Evolutionary conservation across 345 rosid genomes (phyloP).

Genomic region (Brassica rapa): DNA sequence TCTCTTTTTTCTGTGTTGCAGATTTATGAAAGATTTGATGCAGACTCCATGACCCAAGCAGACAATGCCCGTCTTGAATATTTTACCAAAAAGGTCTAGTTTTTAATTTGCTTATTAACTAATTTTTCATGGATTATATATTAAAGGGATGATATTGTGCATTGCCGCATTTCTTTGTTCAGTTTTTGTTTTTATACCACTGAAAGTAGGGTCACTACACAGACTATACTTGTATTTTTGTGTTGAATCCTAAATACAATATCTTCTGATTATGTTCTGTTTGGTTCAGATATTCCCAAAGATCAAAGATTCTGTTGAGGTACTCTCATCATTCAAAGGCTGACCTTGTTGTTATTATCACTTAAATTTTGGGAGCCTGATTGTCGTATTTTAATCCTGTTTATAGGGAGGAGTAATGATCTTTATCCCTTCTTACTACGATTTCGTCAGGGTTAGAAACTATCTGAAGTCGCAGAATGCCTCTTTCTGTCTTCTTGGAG

Average conservation of each 20-base stretch:
- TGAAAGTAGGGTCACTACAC: constrained; percentile 9
- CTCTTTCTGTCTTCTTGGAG: constrained; percentile 84
- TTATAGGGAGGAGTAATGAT: constrained; percentile 87
- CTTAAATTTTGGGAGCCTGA: constrained; percentile 17
- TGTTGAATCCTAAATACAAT: constrained; percentile 4
- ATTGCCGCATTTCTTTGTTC: neutral
- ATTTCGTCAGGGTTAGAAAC: constrained; percentile 77
- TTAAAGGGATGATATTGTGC: constrained; percentile 2
- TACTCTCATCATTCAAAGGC: constrained; percentile 37
- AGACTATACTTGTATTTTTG: neutral
- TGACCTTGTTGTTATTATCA: constrained; percentile 2
- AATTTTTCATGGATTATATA: constrained; percentile 3
- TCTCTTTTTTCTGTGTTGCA: constrained; percentile 39
- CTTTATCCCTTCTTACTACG: constrained; percentile 83
- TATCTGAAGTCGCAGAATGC: constrained; percentile 85
- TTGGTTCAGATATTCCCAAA: constrained; percentile 84
- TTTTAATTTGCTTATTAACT: constrained; percentile 12
- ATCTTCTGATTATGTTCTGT: constrained; percentile 37
- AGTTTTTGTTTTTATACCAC: constrained; percentile 1
- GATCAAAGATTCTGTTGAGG: constrained; percentile 87
- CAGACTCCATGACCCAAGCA: constrained; percentile 51
- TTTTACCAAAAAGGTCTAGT: constrained; percentile 71
- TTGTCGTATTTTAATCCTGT: constrained; percentile 18
- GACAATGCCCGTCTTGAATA: constrained; percentile 85
- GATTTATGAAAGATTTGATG: constrained; percentile 83